Conservation (phyloP, 805 yeast species). For the Sugiyamaella valdiviana region DNA sequence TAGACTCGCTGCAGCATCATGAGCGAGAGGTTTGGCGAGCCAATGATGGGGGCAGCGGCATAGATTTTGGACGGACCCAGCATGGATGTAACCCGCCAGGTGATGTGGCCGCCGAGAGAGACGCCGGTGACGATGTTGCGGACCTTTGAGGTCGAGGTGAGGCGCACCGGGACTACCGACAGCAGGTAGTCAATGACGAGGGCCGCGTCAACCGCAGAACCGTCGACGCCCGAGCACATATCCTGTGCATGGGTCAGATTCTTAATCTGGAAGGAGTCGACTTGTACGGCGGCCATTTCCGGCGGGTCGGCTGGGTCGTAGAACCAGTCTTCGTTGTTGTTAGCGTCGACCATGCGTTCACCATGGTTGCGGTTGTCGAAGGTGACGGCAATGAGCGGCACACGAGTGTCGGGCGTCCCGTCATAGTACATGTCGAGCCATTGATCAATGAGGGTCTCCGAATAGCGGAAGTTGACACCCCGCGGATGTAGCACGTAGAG, state of each 20-base stretch:
- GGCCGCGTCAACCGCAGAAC: conserved; percentile 41
- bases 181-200: conserved; percentile 43
- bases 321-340: conserved; percentile 41
- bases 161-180: conserved; percentile 22
- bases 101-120: conserved; percentile 55
- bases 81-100: conserved; percentile 39
- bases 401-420: conserved; percentile 19
- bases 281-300: conserved; percentile 31
- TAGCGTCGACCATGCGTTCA: conserved; percentile 34
- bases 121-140: conserved; percentile 41
- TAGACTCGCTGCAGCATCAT: conserved; percentile 36
- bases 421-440: not conserved
- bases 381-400: conserved; percentile 40
- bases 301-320: not conserved
- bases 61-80: conserved; percentile 21
- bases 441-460: conserved; percentile 30
- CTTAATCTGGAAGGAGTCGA: conserved; percentile 18
- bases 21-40: conserved; percentile 42
- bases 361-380: conserved; percentile 58
- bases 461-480: conserved; percentile 33
- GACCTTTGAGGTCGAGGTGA: conserved; percentile 25
- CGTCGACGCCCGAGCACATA: conserved; percentile 44
- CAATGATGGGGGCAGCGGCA: conserved; percentile 46
- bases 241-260: conserved; percentile 42
- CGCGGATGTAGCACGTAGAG: conserved; percentile 42